Conservation (phyloP, 768 basidiomycete genomes). For the Mycena chlorophos region DNA sequence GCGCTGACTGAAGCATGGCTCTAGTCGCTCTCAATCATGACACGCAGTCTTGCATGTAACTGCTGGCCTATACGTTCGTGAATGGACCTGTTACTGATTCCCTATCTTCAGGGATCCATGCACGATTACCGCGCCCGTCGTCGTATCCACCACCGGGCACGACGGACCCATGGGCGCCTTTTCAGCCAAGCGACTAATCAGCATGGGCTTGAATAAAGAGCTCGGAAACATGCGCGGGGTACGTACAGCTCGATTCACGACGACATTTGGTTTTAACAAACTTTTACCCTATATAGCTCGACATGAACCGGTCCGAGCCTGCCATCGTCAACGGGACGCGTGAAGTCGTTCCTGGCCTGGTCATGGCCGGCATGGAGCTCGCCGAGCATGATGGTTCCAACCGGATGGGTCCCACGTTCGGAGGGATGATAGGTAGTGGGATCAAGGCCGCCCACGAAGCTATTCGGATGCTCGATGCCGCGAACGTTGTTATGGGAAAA, state of each 20-base stretch:
- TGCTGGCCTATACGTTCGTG: no score
- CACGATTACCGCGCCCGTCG: conserved; percentile 76
- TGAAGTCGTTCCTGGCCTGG: conserved; percentile 72
- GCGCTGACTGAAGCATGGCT: not conserved
- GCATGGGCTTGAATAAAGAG: conserved; percentile 69
- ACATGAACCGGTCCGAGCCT: conserved; percentile 82
- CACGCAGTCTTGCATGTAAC: conserved; percentile 75
- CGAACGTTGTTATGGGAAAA: conserved; percentile 54
- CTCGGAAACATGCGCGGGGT: conserved; percentile 74
- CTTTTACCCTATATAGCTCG: conserved; percentile 38
- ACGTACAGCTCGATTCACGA: not conserved
- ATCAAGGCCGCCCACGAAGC: conserved; percentile 72
- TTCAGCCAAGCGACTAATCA: conserved; percentile 76
- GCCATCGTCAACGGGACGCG: conserved; percentile 78
- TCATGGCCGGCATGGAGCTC: conserved; percentile 82
- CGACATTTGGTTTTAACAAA: not conserved
- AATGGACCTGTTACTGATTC: no score
- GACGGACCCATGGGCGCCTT: conserved; percentile 83
- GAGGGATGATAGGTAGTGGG: conserved; percentile 78
- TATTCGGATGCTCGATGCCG: conserved; percentile 49
- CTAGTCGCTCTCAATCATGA: conserved; percentile 60
- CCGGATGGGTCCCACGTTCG: conserved; percentile 79
- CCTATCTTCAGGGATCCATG: no score
- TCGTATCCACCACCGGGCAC: conserved; percentile 73
- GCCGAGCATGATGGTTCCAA: conserved; percentile 79